phyloP scores from a whole-genome alignment of 306 rosid genomes.

The Heteromeles arbutifolia region DNA sequence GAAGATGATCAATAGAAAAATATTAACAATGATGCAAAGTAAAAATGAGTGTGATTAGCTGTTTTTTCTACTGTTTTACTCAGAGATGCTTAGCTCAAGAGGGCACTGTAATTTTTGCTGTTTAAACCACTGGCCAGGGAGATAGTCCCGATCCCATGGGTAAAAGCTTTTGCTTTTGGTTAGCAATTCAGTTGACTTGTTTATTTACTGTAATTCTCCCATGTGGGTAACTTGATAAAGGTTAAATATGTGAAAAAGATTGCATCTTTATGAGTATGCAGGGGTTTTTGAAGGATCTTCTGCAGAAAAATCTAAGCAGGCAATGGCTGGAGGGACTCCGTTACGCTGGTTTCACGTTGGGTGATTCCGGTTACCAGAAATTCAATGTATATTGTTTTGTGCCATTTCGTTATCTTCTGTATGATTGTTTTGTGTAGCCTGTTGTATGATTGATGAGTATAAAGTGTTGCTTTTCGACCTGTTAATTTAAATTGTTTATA shows the following conservation, averaged over 20 bases:
- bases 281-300: conserved; percentile 83
- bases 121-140: conserved; percentile 96
- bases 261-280: conserved; percentile 17
- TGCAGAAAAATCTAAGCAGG: conserved; percentile 61
- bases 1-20: no score
- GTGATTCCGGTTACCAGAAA: conserved; percentile 88
- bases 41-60: no score
- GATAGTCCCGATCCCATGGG: conserved; percentile 92
- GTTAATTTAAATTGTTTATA: neutral
- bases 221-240: neutral
- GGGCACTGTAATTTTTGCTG: conserved; percentile 67
- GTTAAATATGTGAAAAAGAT: neutral
- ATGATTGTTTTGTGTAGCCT: neutral
- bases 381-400: conserved; percentile 50
- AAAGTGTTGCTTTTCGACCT: neutral
- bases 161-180: conserved; percentile 3
- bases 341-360: conserved; percentile 90
- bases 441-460: neutral
- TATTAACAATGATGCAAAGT: no score
- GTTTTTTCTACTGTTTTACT: conserved; percentile 3
- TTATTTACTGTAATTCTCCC: neutral
- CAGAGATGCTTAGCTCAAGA: conserved; percentile 60
- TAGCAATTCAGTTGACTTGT: neutral
- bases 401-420: neutral
- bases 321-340: conserved; percentile 71